phyloP scores from a whole-genome alignment of 495 filamentous ascomycete genomes.

The Talaromyces nanjingensis region DNA sequence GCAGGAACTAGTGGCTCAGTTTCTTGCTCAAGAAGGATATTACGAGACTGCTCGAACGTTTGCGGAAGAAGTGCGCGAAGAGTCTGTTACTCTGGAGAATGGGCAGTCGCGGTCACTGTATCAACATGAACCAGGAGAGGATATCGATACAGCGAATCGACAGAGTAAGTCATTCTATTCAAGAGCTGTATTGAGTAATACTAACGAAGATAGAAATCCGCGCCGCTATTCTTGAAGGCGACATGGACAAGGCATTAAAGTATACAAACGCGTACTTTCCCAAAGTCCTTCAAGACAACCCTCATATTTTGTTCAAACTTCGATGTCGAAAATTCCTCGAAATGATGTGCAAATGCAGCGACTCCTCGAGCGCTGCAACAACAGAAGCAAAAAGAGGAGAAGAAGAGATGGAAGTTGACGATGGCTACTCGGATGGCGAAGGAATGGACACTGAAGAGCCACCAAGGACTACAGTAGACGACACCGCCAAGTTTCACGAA shows the following conservation, averaged over 20 bases:
- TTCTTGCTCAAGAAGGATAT: constrained; percentile 91
- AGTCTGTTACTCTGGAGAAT: constrained; percentile 57
- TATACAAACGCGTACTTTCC: constrained; percentile 75
- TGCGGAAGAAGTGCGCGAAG: constrained; percentile 69
- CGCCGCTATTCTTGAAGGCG: constrained; percentile 81
- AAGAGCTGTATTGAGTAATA: constrained; percentile 13
- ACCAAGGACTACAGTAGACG: constrained; percentile 8
- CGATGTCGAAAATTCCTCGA: constrained; percentile 91
- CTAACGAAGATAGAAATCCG: constrained; percentile 58
- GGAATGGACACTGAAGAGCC: constrained; percentile 50
- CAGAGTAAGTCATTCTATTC: constrained; percentile 57
- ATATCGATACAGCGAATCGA: constrained; percentile 77
- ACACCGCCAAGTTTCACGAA: constrained; percentile 36
- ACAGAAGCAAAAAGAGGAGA: constrained; percentile 83
- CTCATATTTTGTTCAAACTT: constrained; percentile 84
- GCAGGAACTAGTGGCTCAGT: constrained; percentile 79
- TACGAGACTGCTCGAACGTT: constrained; percentile 92
- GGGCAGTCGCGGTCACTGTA: constrained; percentile 45
- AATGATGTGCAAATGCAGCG: constrained; percentile 80
- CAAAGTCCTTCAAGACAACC: constrained; percentile 72
- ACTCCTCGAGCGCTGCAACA: constrained; percentile 42
- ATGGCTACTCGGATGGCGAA: constrained; percentile 42
- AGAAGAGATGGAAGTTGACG: constrained; percentile 75
- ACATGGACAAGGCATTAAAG: constrained; percentile 84
- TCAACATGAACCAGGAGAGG: constrained; percentile 71